Base-by-base conservation (phyloP, 441 rosid species). In the Syzygium syzygioides region DNA sequence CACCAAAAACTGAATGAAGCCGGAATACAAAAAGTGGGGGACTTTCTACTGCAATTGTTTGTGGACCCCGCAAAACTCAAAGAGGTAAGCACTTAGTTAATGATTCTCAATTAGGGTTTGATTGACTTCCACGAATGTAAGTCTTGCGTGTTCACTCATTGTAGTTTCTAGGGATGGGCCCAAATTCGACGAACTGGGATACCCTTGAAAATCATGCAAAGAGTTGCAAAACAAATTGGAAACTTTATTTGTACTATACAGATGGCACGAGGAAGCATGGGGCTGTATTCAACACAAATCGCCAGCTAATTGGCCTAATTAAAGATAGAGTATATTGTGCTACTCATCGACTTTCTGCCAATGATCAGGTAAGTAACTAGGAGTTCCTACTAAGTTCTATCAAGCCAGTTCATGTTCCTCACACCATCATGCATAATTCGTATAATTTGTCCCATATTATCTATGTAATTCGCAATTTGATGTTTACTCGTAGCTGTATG, bases 141-240 rank as follows among this genome's bases (percentile, higher is more conserved):
- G 23, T 30, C 41, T 64, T 64, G 76, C 4, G 12, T 15, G 23
- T 30, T 64, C 20, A 64, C 76, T 15, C 23, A 30, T 30, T 20
- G 30, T 30, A 64, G 76, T 2, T 64, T 1, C 76, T 64, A 30
- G 76, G 76, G 30, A 15, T 7, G 4, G 4, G 76, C 37, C 2
- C 4, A 15, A 64, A 1, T 14, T 1, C 3, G 20, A 30, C 7
- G 5, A 30, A 15, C 11, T 64, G 76, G 76, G 41, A 64, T 2
- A 3, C 0, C 20, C 71, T 64, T 20, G 4, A 7, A 3, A 2
- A 0, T 30, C 71, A 64, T 64, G 20, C 71, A 30, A 30, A 1
- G 71, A 30, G 5, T 15, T 64, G 71, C 71, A 30, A 64, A 64
- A 6, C 6, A 26, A n/a, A 3, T n/a, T 3, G 68, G 34, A 14